Evolutionary conservation across 2,329 filamentous ascomycete species (phyloP), one percentile per base, ranked within the genome.

Genomic region (Xenoacremonium recifei): DNA sequence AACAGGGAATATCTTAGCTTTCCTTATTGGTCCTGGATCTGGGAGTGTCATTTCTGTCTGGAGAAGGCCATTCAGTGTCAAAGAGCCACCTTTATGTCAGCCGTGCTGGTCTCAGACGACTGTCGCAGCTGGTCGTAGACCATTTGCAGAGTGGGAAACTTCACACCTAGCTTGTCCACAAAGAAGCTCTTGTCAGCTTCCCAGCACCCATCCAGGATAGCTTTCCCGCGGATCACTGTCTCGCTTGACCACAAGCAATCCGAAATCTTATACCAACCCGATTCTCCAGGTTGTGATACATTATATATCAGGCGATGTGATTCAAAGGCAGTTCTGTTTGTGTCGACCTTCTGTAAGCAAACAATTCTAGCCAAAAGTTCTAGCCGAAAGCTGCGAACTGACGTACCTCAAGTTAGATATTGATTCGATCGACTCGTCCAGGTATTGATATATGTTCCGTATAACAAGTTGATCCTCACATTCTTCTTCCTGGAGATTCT

Each of bases 221-320:
- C 40, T 15, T 50, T 51, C 1, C 48, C 48, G 0, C 45, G 45
- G 3, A 53, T 51, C 2, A n/a, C 2, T 4, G 42, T 40, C 6
- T 33, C 25, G 4, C 50, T 51, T 2, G 51, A 51, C 50, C 50
- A 54, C 1, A 54, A 10, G 13, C 50, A 51, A 3, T 53, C 44
- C 0, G 44, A 54, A 0, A 21, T 32, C 9, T 35, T 51, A 30
- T 44, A 42, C 48, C 51, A 53, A 3, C 27, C 27, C 15, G 32
- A 6, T 2, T 11, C 9, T 5, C 4, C 21, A 3, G 27, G 5
- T 20, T 15, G 37, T 2, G 29, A 40, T 10, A 16, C 13, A 20
- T 34, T 6, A 12, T 39, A 46, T 0, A 54, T 51, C 5, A 49
- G 41, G 0, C 37, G 33, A 1, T 12, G 25, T 17, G 29, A 10